These are phyloP conservation scores for Hortiboletus campestris DNA, from an alignment of 768 basidiomycete species.

Conservation along the genomic window DNA sequence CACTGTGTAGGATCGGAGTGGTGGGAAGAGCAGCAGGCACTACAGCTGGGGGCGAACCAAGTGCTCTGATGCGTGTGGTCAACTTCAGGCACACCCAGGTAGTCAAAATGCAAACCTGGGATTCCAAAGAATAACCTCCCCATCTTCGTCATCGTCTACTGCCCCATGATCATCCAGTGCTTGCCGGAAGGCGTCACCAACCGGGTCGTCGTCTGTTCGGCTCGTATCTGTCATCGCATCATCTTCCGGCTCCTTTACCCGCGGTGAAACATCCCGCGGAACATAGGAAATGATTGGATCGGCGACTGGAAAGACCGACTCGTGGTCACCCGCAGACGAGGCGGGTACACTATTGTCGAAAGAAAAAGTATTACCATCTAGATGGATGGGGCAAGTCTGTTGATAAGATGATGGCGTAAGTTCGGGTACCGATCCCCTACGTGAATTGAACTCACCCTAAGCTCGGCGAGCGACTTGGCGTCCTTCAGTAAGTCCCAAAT, in stretches of 20 bases:
- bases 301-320: neutral
- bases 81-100: slow-evolving; percentile 2
- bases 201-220: slow-evolving; percentile 72
- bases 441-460: slow-evolving; percentile 45
- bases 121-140: slow-evolving; percentile 75
- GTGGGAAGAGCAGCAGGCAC: slow-evolving; percentile 15
- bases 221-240: slow-evolving; percentile 66
- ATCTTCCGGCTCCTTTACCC: slow-evolving; percentile 43
- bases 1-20: slow-evolving; percentile 14
- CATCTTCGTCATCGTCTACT: slow-evolving; percentile 49
- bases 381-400: slow-evolving; percentile 26
- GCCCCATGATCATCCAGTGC: slow-evolving; percentile 38
- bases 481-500: slow-evolving; percentile 82
- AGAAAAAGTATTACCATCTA: slow-evolving; percentile 24
- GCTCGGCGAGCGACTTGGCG: slow-evolving; percentile 54
- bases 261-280: neutral
- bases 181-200: slow-evolving; percentile 64
- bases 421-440: slow-evolving; percentile 3
- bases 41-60: slow-evolving; percentile 19
- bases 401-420: slow-evolving; percentile 14
- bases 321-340: slow-evolving; percentile 4
- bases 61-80: slow-evolving; percentile 10
- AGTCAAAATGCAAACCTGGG: slow-evolving; percentile 45
- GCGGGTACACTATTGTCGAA: slow-evolving; percentile 7
- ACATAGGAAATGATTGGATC: slow-evolving; percentile 18